phyloP scores from a whole-genome alignment of 345 rosid genomes.

The Brassica rapa region DNA sequence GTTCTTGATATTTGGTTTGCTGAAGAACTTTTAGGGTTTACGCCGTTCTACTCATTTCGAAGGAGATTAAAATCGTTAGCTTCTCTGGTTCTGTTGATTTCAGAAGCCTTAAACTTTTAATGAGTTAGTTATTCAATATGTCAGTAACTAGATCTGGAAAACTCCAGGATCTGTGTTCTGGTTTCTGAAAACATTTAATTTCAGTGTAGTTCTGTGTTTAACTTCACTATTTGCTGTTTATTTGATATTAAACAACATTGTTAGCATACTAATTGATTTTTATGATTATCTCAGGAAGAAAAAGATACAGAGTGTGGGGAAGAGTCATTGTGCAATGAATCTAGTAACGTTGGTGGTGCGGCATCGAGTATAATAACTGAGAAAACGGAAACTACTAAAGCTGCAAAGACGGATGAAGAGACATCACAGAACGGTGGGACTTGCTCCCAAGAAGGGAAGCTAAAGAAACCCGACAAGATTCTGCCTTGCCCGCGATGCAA shows the following conservation, averaged over 20 bases:
- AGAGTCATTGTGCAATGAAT: constrained; percentile 38
- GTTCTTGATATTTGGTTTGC: not conserved
- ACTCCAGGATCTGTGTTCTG: not conserved
- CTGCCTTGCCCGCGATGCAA: constrained; percentile 91
- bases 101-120: not conserved
- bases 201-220: not conserved
- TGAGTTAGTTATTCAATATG: not conserved
- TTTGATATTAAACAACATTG: not conserved
- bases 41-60: not conserved
- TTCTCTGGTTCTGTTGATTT: too few relatives aligned
- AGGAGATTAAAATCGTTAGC: not conserved
- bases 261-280: not conserved
- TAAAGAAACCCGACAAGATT: constrained; percentile 86
- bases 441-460: constrained; percentile 53
- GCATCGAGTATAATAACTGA: constrained; percentile 39
- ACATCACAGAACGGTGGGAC: constrained; percentile 50
- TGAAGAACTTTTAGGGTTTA: constrained; percentile 32
- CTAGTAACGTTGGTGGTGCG: constrained; percentile 18
- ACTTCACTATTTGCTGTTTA: not conserved
- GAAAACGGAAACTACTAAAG: constrained; percentile 14
- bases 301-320: constrained; percentile 38
- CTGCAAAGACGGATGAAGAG: constrained; percentile 48
- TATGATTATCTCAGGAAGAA: constrained; percentile 44
- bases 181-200: not conserved
- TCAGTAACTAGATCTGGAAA: not conserved